Base-by-base conservation (phyloP, 192 early-diverging fungal species). In the Gigaspora rosea region DNA sequence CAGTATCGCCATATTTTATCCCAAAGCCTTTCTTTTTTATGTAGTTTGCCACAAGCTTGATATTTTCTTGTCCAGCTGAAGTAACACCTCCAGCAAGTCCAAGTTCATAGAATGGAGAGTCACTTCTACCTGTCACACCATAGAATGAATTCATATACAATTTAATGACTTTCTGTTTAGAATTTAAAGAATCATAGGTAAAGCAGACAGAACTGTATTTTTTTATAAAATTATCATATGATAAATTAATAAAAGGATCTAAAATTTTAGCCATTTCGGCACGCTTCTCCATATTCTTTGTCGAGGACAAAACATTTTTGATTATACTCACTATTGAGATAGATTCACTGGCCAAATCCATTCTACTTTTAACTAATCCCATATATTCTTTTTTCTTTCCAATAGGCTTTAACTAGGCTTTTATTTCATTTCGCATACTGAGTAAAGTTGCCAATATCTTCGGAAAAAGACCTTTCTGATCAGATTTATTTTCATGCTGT, bases 91-190 rank as follows among this genome's bases (percentile, higher is more conserved):
- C 67, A 5, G 67, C 67, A 47, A 69, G n/a, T 50, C 3, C 46
- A 50, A 9, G 67, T 1, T 16, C 0, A 5, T n/a, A 69, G 67
- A 69, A 69, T 2, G 67, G 67, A 69, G 67, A 69, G 9, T 7
- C 1, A 48, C 27, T 56, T 56, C 27, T 32, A 1, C 70, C 51
- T 3, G 51, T 20, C 6, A 8, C 2, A 54, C 22, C 27, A 52
- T 71, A 71, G 51, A 71, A 71, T 50, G 70, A 54, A 52, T 71
- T 71, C 70, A 71, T 72, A 72, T 54, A 72, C 15, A 72, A 6
- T 10, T 72, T 72, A 1, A 72, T 6, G 2, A 51, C 51, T 6
- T 52, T 0, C 35, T 72, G 70, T 72, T 72, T 72, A 0, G 11
- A 0, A 47, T 72, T n/a, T 32, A 72, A 27, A 18, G 51, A 72